Conservation (phyloP, 208 protist genomes). For the Crithidia acanthocephali region DNA sequence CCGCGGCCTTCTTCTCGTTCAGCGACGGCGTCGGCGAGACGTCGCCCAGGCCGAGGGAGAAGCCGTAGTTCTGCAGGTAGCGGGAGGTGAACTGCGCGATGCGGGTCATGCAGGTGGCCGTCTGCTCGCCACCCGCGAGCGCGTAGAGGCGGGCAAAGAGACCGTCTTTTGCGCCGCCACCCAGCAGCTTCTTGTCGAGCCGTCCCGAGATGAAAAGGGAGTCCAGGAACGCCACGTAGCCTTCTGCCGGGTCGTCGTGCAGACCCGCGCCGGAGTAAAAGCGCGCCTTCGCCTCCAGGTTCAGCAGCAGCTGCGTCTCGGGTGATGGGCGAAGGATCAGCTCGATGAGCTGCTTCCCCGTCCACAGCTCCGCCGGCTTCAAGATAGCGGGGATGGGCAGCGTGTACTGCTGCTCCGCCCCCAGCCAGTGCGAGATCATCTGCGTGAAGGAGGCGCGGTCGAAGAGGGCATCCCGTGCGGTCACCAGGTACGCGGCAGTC, state of each 20-base stretch:
- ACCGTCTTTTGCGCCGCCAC: conserved; percentile 94
- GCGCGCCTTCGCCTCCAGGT: conserved; percentile 92
- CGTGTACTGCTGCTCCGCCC: conserved; percentile 71
- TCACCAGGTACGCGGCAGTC: conserved; percentile 97
- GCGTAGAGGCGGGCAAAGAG: conserved; percentile 97
- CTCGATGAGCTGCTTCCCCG: conserved; percentile 99
- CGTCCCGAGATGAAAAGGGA: conserved; percentile 95
- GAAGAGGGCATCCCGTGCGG: conserved; percentile 97
- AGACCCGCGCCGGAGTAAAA: conserved; percentile 77
- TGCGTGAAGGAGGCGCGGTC: conserved; percentile 91
- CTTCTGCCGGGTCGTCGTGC: conserved; percentile 88
- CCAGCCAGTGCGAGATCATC: conserved; percentile 92
- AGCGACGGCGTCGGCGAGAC: conserved; percentile 94
- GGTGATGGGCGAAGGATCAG: conserved; percentile 90
- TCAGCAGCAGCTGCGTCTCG: conserved; percentile 75
- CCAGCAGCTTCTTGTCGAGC: conserved; percentile 98
- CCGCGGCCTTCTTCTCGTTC: conserved; percentile 85
- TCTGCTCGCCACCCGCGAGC: conserved; percentile 76
- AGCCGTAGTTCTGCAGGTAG: conserved; percentile 97
- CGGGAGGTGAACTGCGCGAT: conserved; percentile 95
- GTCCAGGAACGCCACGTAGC: conserved; percentile 96
- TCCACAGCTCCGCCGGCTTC: conserved; percentile 98
- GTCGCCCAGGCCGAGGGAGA: conserved; percentile 99
- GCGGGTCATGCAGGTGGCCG: conserved; percentile 95
- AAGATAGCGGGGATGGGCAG: conserved; percentile 97